phyloP scores from a whole-genome alignment of 2,329 filamentous ascomycete genomes.

The Alternaria postmessia region DNA sequence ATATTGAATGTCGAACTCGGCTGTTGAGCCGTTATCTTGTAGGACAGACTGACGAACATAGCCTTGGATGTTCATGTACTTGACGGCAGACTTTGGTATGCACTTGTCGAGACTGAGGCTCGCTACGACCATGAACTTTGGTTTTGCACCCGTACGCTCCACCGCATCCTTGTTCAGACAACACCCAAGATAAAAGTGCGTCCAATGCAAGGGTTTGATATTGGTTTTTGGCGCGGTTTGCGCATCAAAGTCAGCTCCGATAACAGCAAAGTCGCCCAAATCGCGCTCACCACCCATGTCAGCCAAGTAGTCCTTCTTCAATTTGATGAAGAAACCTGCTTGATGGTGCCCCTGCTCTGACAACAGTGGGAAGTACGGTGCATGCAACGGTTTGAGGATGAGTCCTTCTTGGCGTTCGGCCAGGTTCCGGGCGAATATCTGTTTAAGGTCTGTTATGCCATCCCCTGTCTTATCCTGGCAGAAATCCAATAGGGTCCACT shows the following conservation, averaged over 20 bases:
- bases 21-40: conserved; percentile 25
- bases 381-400: conserved; percentile 77
- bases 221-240: conserved; percentile 65
- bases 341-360: conserved; percentile 34
- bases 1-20: conserved; percentile 34
- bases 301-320: conserved; percentile 88
- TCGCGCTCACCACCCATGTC: conserved; percentile 75
- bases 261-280: conserved; percentile 76
- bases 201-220: conserved; percentile 71
- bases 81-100: conserved; percentile 56
- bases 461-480: conserved; percentile 29
- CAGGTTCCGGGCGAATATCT: conserved; percentile 71
- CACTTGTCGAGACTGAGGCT: conserved; percentile 56
- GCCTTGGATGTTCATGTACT: conserved; percentile 54
- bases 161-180: conserved; percentile 72
- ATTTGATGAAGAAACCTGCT: conserved; percentile 71
- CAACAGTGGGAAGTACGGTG: conserved; percentile 71
- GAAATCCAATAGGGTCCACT: conserved; percentile 74
- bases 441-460: conserved; percentile 45
- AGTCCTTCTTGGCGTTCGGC: conserved; percentile 76
- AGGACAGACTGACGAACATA: conserved; percentile 47
- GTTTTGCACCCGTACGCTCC: conserved; percentile 59
- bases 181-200: conserved; percentile 82
- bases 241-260: conserved; percentile 77
- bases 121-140: conserved; percentile 73